Evolutionary conservation across 495 filamentous ascomycete species (phyloP).

Genomic region (Tetracladium setigerum): DNA sequence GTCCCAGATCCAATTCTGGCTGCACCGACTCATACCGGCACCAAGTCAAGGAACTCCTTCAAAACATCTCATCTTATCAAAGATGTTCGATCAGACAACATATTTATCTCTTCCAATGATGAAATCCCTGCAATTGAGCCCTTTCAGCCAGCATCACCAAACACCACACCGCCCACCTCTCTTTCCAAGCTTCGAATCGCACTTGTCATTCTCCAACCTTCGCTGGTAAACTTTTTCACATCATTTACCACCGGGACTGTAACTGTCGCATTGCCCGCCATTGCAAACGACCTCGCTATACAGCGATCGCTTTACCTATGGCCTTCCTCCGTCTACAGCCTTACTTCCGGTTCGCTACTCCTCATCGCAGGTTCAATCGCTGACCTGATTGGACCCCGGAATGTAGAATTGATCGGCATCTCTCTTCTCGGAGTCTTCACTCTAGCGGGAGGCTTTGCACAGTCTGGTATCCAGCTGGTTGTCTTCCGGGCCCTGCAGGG

Average conservation of each 20-base stretch:
- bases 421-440: conserved; percentile 36
- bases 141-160: too few relatives aligned
- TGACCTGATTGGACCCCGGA: conserved; percentile 39
- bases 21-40: too few relatives aligned
- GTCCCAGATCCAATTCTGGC: too few relatives aligned
- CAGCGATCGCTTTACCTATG: conserved; percentile 22
- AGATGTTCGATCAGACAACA: too few relatives aligned
- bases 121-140: too few relatives aligned
- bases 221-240: conserved; percentile 17
- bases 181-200: too few relatives aligned
- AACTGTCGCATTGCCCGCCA: conserved; percentile 23
- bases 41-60: too few relatives aligned
- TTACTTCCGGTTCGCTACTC: conserved; percentile 40
- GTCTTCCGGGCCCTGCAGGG: conserved; percentile 44
- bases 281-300: conserved; percentile 26
- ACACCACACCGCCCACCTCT: too few relatives aligned
- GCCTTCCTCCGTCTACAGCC: conserved; percentile 27
- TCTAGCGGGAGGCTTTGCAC: conserved; percentile 37
- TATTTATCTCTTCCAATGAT: too few relatives aligned
- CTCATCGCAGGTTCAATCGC: conserved; percentile 43
- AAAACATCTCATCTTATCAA: too few relatives aligned
- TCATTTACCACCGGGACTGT: conserved; percentile 20
- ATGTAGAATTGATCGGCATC: conserved; percentile 37
- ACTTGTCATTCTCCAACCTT: too few relatives aligned
- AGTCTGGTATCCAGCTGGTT: conserved; percentile 39